phyloP scores from a whole-genome alignment of 208 protist species.

The Wallacemonas rigidus region DNA sequence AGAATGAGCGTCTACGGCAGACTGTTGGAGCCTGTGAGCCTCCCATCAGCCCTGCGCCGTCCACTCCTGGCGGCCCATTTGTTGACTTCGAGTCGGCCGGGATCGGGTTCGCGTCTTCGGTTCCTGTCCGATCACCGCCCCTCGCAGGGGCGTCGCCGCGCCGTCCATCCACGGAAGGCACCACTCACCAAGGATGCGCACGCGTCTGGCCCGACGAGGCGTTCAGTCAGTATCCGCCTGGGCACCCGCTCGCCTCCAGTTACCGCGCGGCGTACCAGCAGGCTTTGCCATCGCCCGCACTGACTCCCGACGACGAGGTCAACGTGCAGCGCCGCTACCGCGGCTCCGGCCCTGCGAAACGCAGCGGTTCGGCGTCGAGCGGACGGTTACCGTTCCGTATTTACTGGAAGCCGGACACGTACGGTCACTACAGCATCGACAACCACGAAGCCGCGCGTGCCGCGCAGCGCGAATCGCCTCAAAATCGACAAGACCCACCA shows the following conservation, averaged over 20 bases:
- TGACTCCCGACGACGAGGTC: not conserved
- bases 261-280: conserved; percentile 7
- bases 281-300: conserved; percentile 10
- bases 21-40: not conserved
- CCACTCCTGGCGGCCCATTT: too few relatives aligned
- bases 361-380: not conserved
- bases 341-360: not conserved
- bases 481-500: too few relatives aligned
- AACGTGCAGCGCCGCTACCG: conserved; percentile 2
- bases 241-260: conserved; percentile 13
- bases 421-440: conserved; percentile 15
- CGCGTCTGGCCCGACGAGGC: not conserved
- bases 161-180: conserved; percentile 2
- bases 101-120: conserved; percentile 5
- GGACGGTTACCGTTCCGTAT: conserved; percentile 10
- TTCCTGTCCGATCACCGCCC: not conserved
- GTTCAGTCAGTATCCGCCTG: conserved; percentile 18
- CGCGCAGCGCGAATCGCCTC: not conserved
- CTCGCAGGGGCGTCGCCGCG: not conserved
- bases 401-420: conserved; percentile 11
- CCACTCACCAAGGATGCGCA: too few relatives aligned
- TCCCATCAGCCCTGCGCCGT: too few relatives aligned
- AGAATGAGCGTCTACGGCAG: conserved; percentile 26
- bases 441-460: conserved; percentile 3
- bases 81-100: not conserved